Conservation (phyloP, 306 rosid genomes). For the Sicyos edulis region DNA sequence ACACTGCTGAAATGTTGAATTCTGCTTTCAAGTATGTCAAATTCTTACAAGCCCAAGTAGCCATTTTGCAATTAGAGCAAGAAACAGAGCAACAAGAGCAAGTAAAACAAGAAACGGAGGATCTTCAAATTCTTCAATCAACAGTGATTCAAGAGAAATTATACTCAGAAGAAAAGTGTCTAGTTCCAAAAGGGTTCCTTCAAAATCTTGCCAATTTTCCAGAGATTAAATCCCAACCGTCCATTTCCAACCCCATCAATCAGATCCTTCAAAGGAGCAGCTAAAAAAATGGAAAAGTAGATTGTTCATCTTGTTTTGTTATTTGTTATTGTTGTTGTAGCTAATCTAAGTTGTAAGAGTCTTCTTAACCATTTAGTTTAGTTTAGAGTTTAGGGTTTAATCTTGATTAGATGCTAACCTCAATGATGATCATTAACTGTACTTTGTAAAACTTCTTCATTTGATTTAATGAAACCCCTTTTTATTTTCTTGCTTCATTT, state of each 20-base stretch:
- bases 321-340: not conserved
- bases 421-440: conserved; percentile 1
- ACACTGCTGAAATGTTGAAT: conserved; percentile 80
- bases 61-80: conserved; percentile 42
- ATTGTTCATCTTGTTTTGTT: conserved; percentile 10
- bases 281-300: conserved; percentile 6
- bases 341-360: not conserved
- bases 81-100: conserved; percentile 6
- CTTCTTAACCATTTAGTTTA: not conserved
- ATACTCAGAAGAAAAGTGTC: conserved; percentile 55
- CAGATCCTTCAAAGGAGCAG: conserved; percentile 17
- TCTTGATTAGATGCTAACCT: conserved; percentile 17
- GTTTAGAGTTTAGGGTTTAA: conserved; percentile 3
- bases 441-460: not conserved
- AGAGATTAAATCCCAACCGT: conserved; percentile 31
- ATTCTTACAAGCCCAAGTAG: conserved; percentile 65
- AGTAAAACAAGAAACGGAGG: conserved; percentile 14
- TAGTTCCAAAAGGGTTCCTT: conserved; percentile 44
- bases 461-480: conserved; percentile 16
- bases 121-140: conserved; percentile 36
- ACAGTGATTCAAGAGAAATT: conserved; percentile 62
- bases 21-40: conserved; percentile 67
- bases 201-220: conserved; percentile 29
- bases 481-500: conserved; percentile 3
- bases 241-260: conserved; percentile 33